Evolutionary conservation across 139 green algal species (phyloP), one percentile per base, ranked within the genome.

Genomic region (Chlamydomonas sp.): DNA sequence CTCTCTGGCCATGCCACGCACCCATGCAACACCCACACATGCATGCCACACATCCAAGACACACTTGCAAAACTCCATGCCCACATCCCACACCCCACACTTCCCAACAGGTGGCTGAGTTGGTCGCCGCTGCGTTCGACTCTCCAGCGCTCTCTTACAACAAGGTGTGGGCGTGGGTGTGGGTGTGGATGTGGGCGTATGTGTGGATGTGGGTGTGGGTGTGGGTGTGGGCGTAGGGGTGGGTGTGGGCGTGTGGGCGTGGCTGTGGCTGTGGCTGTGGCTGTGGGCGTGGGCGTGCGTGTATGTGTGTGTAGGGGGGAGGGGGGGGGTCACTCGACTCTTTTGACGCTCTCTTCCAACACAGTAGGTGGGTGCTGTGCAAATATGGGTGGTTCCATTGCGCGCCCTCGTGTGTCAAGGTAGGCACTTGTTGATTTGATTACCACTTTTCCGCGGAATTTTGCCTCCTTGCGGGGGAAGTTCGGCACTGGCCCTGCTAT

Each of bases 41-140:
- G 57, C 22, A 6, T 57, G 5, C 10, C 36, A 36, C 63, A n/a
- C n/a, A n/a, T n/a, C n/a, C n/a, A n/a, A n/a, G n/a, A n/a, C n/a
- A n/a, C n/a, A n/a, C n/a, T n/a, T n/a, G n/a, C n/a, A n/a, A n/a
- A n/a, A n/a, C n/a, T n/a, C n/a, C n/a, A n/a, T n/a, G n/a, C n/a
- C n/a, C n/a, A n/a, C n/a, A n/a, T n/a, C n/a, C n/a, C n/a, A n/a
- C n/a, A n/a, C n/a, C n/a, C n/a, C n/a, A n/a, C n/a, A n/a, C n/a
- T n/a, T n/a, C 10, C 31, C 22, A 13, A n/a, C 87, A 95, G 77
- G 83, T 96, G 48, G 92, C 92, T 13, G 89, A 96, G 85, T 74
- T 96, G 61, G 75, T 97, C 16, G 81, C 75, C 1, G 75, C 85
- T 0, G 63, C 74, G 16, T 59, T 92, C 26, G 36, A 48, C 34